Evolutionary conservation across 345 rosid species (phyloP).

Genomic region (Psidium guajava): DNA sequence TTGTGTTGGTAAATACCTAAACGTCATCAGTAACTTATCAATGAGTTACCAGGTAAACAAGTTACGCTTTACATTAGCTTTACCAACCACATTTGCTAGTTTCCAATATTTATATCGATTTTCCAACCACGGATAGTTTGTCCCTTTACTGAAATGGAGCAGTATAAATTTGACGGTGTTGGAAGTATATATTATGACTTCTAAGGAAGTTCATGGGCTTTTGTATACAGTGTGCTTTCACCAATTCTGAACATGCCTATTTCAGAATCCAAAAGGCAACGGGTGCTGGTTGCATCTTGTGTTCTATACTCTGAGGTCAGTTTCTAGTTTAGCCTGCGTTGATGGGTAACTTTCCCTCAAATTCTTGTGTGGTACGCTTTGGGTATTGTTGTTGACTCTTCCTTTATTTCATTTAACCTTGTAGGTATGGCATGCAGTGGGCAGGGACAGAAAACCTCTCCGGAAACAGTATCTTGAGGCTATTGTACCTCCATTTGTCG

Average conservation of each 20-base stretch:
- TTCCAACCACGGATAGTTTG: not conserved
- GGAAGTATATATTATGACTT: not conserved
- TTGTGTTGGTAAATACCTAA: not conserved
- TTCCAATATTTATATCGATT: not conserved
- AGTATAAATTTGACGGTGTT: not conserved
- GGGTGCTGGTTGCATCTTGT: constrained; percentile 95
- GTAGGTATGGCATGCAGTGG: constrained; percentile 96
- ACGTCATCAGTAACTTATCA: not conserved
- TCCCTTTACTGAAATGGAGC: not conserved
- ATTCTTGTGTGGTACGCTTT: not conserved
- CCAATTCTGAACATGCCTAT: constrained; percentile 93
- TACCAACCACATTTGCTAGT: not conserved
- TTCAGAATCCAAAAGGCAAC: constrained; percentile 93
- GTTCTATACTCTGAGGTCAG: constrained; percentile 98
- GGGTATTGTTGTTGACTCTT: not conserved
- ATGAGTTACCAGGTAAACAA: not conserved
- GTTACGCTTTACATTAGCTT: not conserved
- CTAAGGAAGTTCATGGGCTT: not conserved
- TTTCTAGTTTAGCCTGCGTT: constrained; percentile 4
- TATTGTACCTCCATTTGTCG: constrained; percentile 93
- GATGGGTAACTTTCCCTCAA: not conserved
- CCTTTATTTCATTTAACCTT: not conserved
- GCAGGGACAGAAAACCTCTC: constrained; percentile 73
- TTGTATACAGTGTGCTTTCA: constrained; percentile 76
- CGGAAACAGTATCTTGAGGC: constrained; percentile 92